Conservation (phyloP, 169 alveolate genomes). For the Eimeria necatrix region DNA sequence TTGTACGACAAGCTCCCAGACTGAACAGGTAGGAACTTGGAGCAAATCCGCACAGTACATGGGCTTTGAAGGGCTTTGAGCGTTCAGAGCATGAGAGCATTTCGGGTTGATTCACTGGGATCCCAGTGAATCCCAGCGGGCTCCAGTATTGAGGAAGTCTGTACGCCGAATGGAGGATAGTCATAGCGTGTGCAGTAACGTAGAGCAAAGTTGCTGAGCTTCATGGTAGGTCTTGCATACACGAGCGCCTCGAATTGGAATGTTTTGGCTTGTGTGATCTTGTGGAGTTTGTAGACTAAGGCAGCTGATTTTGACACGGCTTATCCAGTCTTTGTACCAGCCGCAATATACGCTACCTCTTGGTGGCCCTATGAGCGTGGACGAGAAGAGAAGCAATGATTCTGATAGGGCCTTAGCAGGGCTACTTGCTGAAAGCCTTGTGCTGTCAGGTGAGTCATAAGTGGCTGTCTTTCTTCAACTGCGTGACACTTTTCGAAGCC, state of each 20-base stretch:
- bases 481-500: neutral
- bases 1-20: conserved; percentile 79
- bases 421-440: conserved; percentile 69
- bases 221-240: no score
- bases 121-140: neutral
- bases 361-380: conserved; percentile 26
- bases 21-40: conserved; percentile 59
- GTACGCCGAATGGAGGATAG: no score
- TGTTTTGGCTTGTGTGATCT: neutral
- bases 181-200: no score
- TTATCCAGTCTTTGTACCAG: conserved; percentile 68
- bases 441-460: conserved; percentile 30
- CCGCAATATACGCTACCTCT: conserved; percentile 45
- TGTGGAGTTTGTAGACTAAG: conserved; percentile 49
- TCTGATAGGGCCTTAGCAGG: conserved; percentile 41
- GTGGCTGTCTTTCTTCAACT: neutral
- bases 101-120: no score
- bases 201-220: no score
- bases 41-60: neutral
- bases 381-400: conserved; percentile 48
- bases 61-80: neutral
- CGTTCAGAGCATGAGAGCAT: no score
- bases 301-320: conserved; percentile 79
- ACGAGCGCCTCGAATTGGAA: no score
- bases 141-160: no score